A percentile compares a stretch with the other conserved stretches of the same genome.
Evolutionary conservation across 768 basidiomycete genomes (phyloP).

Genomic region (Hericium coralloides): DNA sequence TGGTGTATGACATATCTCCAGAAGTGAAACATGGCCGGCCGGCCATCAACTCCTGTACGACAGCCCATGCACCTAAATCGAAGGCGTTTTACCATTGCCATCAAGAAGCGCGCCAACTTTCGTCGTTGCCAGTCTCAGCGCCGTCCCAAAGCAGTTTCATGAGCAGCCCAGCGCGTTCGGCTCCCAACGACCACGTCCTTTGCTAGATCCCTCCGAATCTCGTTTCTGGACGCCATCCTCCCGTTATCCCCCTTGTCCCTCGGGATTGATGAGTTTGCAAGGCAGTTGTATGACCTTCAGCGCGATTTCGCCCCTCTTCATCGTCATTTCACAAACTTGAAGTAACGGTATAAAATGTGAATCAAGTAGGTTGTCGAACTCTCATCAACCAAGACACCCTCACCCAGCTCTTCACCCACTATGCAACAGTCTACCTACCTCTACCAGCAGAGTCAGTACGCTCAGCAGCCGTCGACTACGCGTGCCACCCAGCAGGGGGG

Average conservation of each 20-base stretch:
- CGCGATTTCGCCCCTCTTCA: neutral
- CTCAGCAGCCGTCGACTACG: too few relatives aligned
- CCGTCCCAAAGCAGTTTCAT: neutral
- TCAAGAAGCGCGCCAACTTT: neutral
- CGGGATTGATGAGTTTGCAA: too few relatives aligned
- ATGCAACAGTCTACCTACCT: too few relatives aligned
- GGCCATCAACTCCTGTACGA: too few relatives aligned
- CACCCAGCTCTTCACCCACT: neutral
- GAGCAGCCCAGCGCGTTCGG: neutral
- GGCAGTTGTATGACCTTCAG: neutral
- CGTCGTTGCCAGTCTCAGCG: conserved; percentile 7
- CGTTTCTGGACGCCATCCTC: neutral
- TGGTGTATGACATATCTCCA: too few relatives aligned
- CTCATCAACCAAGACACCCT: neutral
- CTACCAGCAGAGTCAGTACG: neutral
- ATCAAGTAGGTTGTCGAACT: too few relatives aligned
- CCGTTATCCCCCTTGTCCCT: neutral
- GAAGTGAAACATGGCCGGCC: too few relatives aligned
- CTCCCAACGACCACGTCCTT: neutral
- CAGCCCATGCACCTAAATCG: neutral
- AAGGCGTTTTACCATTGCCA: conserved; percentile 7
- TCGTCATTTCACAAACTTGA: neutral
- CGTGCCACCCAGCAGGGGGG: neutral
- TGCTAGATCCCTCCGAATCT: neutral
- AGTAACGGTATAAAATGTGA: neutral